A percentile compares a stretch with the other conserved stretches of the same genome.
Evolutionary conservation across 352 stramenopile genomes (phyloP).

Genomic region (Pythium pyrilobum): DNA sequence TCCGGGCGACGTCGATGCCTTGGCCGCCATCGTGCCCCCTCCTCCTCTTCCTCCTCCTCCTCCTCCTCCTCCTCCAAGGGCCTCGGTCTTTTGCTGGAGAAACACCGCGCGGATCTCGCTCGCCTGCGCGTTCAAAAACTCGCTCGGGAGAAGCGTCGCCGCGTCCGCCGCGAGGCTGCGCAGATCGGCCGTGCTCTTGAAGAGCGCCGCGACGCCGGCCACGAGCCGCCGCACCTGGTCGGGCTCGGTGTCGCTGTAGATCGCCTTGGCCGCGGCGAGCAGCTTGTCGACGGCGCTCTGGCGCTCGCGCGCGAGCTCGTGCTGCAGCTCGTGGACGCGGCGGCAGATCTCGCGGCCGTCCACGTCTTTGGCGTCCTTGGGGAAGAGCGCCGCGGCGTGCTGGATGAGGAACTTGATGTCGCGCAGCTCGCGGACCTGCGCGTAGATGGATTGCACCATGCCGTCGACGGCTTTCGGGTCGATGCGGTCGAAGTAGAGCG

Average conservation of each 20-base stretch:
- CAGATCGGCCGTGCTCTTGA: conserved; percentile 86
- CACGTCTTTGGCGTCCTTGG: conserved; percentile 52
- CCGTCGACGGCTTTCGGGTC: conserved; percentile 69
- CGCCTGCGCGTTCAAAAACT: conserved; percentile 75
- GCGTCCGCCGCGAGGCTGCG: conserved; percentile 81
- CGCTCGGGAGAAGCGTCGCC: conserved; percentile 57
- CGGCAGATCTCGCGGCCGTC: conserved; percentile 50
- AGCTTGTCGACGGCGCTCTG: conserved; percentile 65
- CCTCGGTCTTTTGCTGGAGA: conserved; percentile 43
- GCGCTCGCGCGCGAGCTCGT: conserved; percentile 59
- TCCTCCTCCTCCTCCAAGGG: conserved; percentile 22
- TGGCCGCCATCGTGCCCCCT: background rate
- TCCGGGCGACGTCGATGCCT: background rate
- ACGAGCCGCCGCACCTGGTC: conserved; percentile 56
- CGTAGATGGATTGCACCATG: conserved; percentile 82
- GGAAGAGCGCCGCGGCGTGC: conserved; percentile 67
- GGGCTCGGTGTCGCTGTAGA: conserved; percentile 82
- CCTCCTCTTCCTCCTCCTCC: background rate
- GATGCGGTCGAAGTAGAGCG: conserved; percentile 88
- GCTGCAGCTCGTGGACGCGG: conserved; percentile 55
- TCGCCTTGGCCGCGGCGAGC: conserved; percentile 35
- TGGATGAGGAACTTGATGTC: conserved; percentile 84
- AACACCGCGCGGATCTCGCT: conserved; percentile 53
- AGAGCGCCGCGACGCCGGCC: conserved; percentile 47
- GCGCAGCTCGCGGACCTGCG: conserved; percentile 52